Evolutionary conservation across 2,329 filamentous ascomycete genomes (phyloP), one percentile per base, ranked within the genome.

Genomic region (Claviceps pazoutovae): DNA sequence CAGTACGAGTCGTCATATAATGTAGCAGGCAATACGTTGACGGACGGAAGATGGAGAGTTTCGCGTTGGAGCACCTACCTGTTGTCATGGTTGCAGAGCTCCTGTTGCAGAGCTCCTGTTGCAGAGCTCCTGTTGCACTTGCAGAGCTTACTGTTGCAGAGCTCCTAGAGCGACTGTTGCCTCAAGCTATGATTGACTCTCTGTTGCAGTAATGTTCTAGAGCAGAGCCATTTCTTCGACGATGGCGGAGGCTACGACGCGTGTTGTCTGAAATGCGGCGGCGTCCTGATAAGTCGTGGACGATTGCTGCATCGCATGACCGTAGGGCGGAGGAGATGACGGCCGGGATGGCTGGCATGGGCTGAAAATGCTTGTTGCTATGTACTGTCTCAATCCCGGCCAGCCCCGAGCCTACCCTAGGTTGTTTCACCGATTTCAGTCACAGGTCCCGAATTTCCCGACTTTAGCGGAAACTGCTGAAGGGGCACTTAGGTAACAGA

Each of bases 211-310:
- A 4, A 48, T 34, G 9, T 17, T 34, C 53, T 49, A 56, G 37
- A n/a, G 48, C 48, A 45, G 42, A 43, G 53, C 57, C 58, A 59
- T 58, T 48, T 49, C 57, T 51, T 54, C 53, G 52, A 19, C 4
- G 41, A 38, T 36, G 48, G 26, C 13, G 26, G 43, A 30, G 23
- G 44, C 23, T 34, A 9, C 34, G 34, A 37, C 19, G 17, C 4
- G 30, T 36, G 34, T 7, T 13, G 16, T 44, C 7, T 44, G 39
- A 34, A 44, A 23, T 38, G 23, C 39, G 48, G 36, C n/a, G n/a
- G 11, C n/a, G 38, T 34, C 14, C 19, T 19, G n/a, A 30, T 17
- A 36, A 23, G 37, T 19, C 50, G 37, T 26, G 26, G 6, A 23
- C 36, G 50, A 30, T 17, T 21, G 23, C 11, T 7, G n/a, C 39